Percentiles rank a stretch among this genome's conserved stretches.
Conservation (phyloP, 768 basidiomycete genomes). For the Phlegmacium glaucopus region DNA sequence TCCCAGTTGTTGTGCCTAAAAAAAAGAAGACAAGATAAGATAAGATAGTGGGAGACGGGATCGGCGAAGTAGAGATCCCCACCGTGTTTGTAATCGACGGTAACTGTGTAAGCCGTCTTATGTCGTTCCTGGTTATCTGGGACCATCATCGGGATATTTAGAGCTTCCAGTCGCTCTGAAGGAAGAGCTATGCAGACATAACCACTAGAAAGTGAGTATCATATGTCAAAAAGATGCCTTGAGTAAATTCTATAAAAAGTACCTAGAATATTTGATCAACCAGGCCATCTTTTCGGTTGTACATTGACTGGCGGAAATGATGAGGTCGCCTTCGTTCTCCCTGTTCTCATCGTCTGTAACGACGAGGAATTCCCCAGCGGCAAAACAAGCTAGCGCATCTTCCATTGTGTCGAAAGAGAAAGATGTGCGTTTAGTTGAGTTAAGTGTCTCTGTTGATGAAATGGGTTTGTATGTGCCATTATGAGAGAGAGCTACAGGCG, state of each 20-base stretch:
- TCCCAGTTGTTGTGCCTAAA: conserved; percentile 89
- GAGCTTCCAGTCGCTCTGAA: conserved; percentile 64
- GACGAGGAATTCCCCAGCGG: conserved; percentile 84
- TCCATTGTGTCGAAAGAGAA: conserved; percentile 81
- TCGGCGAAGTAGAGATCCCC: conserved; percentile 18
- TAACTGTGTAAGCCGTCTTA: conserved; percentile 92
- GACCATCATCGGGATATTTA: conserved; percentile 95
- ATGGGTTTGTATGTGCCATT: conserved; percentile 17
- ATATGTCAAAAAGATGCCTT: conserved; percentile 11
- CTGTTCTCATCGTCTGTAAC: conserved; percentile 96
- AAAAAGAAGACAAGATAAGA: conserved; percentile 10
- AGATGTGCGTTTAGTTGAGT: conserved; percentile 27
- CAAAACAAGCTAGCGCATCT: conserved; percentile 74
- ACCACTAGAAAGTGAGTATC: conserved; percentile 52
- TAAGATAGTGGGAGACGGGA: conserved; percentile 3
- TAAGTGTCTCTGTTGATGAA: conserved; percentile 12
- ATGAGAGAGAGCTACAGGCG: conserved; percentile 27
- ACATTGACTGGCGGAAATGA: conserved; percentile 79
- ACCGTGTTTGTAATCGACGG: conserved; percentile 93
- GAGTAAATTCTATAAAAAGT: too few species aligned
- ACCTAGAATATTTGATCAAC: conserved; percentile 98
- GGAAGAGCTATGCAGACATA: conserved; percentile 92
- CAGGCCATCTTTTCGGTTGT: conserved; percentile 99
- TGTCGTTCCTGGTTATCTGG: conserved; percentile 85
- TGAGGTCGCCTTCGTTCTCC: conserved; percentile 97